Evolutionary conservation across 805 yeast species (phyloP).

Genomic region (Ogataea kodamae): DNA sequence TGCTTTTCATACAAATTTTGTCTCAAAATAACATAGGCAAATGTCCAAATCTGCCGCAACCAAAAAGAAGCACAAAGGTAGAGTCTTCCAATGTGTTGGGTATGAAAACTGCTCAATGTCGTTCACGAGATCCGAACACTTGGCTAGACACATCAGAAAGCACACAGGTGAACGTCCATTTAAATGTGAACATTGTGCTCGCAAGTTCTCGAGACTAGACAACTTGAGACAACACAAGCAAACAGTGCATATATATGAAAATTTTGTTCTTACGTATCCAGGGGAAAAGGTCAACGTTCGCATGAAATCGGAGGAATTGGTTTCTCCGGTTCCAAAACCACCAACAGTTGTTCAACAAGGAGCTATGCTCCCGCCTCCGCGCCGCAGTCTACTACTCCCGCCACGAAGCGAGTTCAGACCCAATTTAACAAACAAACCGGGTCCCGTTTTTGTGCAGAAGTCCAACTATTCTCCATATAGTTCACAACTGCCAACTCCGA

Average conservation of each 20-base stretch:
- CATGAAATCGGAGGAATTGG: constrained; percentile 20
- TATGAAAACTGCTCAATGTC: constrained; percentile 85
- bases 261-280: constrained; percentile 32
- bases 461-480: constrained; percentile 18
- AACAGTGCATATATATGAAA: constrained; percentile 66
- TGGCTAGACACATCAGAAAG: constrained; percentile 87
- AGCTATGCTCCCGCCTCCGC: constrained; percentile 32
- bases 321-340: constrained; percentile 12
- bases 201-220: constrained; percentile 79
- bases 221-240: constrained; percentile 89
- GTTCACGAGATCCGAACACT: constrained; percentile 86
- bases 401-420: constrained; percentile 29
- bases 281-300: constrained; percentile 33
- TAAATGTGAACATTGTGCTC: constrained; percentile 76
- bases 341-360: constrained; percentile 23
- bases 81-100: constrained; percentile 81
- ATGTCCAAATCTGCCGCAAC: constrained; percentile 8
- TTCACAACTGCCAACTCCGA: constrained; percentile 21
- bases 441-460: constrained; percentile 29
- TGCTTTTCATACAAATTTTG: no score
- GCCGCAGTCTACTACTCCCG: constrained; percentile 18
- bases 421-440: constrained; percentile 28
- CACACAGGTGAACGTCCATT: constrained; percentile 96
- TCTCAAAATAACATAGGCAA: constrained; percentile 1
- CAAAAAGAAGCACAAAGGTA: constrained; percentile 46